Conservation (phyloP, 1,284 basidiomycete genomes). For the Afroboletus lepidellus region DNA sequence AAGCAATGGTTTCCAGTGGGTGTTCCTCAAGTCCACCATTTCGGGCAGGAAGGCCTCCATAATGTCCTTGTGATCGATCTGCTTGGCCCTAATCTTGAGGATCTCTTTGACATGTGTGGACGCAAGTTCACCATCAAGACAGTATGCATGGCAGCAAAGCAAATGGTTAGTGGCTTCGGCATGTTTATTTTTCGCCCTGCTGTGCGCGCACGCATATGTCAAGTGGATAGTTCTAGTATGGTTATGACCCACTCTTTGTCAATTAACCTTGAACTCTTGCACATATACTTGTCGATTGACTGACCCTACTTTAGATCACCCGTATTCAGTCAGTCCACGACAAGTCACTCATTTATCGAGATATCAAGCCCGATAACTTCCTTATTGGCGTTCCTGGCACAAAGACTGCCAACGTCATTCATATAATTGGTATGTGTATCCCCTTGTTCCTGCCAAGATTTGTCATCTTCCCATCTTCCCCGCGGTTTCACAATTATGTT, state of each 20-base stretch:
- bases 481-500: constrained; percentile 6
- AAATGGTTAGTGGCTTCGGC: constrained; percentile 74
- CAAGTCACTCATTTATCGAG: constrained; percentile 97
- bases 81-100: constrained; percentile 93
- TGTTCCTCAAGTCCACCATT: constrained; percentile 97
- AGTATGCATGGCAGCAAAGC: constrained; percentile 97
- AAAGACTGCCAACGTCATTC: constrained; percentile 86
- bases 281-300: background rate
- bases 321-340: constrained; percentile 98
- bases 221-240: background rate
- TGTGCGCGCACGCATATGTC: constrained; percentile 1
- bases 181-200: background rate
- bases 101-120: constrained; percentile 98
- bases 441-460: constrained; percentile 5
- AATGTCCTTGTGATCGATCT: constrained; percentile 97
- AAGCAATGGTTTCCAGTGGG: constrained; percentile 57
- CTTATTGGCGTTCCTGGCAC: constrained; percentile 93
- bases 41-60: constrained; percentile 97
- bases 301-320: constrained; percentile 65
- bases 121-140: constrained; percentile 97
- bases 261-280: background rate
- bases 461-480: background rate
- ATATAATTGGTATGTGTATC: constrained; percentile 76
- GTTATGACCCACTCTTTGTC: background rate
- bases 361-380: constrained; percentile 99